A percentile compares a stretch with the other conserved stretches of the same genome.
phyloP scores from a whole-genome alignment of 1,284 basidiomycete species.

The Meira nashicola region DNA sequence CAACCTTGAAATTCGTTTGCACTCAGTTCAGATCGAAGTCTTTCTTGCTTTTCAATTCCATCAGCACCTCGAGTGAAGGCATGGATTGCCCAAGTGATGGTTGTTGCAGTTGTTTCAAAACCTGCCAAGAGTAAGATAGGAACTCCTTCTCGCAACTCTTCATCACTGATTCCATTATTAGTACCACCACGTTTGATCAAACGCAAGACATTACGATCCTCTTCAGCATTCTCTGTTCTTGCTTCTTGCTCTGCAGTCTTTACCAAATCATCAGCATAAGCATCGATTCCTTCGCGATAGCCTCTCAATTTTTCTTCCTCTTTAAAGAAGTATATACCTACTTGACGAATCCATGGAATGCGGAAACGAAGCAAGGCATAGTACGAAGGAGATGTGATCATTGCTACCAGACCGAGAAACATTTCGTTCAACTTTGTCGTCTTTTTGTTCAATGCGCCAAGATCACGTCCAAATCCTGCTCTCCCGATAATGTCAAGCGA shows the following conservation, averaged over 20 bases:
- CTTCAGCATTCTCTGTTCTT: neutral
- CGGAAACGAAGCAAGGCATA: neutral
- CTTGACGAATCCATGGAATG: neutral
- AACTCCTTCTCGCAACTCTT: neutral
- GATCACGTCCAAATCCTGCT: slow-evolving; percentile 14
- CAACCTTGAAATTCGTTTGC: neutral
- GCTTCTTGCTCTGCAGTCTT: neutral
- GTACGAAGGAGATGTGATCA: neutral
- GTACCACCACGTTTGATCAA: neutral
- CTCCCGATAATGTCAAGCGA: slow-evolving; percentile 13
- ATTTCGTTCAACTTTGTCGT: neutral
- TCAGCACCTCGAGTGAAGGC: neutral
- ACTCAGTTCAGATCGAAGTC: neutral
- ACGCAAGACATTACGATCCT: neutral
- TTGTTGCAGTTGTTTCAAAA: neutral
- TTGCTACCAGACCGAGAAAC: neutral
- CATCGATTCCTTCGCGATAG: neutral
- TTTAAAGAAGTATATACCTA: neutral
- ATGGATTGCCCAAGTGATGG: slow-evolving; percentile 1
- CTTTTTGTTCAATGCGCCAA: slow-evolving; percentile 14
- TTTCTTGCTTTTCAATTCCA: neutral
- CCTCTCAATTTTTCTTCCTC: neutral
- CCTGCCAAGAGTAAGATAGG: neutral
- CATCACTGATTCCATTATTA: too few species aligned
- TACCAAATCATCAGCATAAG: neutral